Conservation (phyloP, 2,329 filamentous ascomycete species). For the Fusarium algeriense region DNA sequence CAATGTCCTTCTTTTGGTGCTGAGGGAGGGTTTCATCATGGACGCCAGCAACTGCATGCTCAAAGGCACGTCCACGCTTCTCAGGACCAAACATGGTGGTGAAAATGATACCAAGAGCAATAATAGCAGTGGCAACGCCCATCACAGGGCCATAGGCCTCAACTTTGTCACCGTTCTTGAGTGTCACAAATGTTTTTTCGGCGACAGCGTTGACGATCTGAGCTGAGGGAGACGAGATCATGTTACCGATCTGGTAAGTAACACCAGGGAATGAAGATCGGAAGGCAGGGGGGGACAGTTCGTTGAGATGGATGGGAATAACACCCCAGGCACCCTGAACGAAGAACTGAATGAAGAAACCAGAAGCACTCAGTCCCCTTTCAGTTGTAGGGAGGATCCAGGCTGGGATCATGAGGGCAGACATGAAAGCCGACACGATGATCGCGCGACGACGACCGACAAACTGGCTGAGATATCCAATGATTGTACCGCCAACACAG, state of each 20-base stretch:
- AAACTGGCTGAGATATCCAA: constrained; percentile 81
- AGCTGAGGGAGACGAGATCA: constrained; percentile 77
- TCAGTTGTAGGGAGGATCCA: constrained; percentile 77
- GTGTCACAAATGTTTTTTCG: constrained; percentile 69
- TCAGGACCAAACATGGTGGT: constrained; percentile 80
- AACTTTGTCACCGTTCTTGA: constrained; percentile 66
- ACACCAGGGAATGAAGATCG: constrained; percentile 78
- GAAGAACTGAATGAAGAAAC: constrained; percentile 78
- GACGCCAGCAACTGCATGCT: constrained; percentile 63
- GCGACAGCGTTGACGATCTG: constrained; percentile 83
- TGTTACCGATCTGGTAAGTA: constrained; percentile 81
- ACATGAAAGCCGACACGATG: constrained; percentile 69
- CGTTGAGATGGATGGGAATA: constrained; percentile 79
- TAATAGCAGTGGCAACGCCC: constrained; percentile 82
- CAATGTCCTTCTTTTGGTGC: constrained; percentile 46
- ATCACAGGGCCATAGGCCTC: constrained; percentile 81
- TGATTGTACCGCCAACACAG: constrained; percentile 77
- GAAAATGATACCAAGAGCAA: constrained; percentile 75
- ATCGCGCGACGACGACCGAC: constrained; percentile 79
- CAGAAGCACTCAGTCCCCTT: constrained; percentile 69
- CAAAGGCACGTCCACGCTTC: constrained; percentile 78
- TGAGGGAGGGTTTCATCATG: constrained; percentile 33
- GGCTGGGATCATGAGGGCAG: constrained; percentile 73
- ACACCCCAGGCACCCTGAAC: constrained; percentile 76
- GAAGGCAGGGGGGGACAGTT: constrained; percentile 77